Percentiles rank a stretch among this genome's conserved stretches.
Conservation (phyloP, 441 rosid species). For the Pelargonium myrrhifolium region DNA sequence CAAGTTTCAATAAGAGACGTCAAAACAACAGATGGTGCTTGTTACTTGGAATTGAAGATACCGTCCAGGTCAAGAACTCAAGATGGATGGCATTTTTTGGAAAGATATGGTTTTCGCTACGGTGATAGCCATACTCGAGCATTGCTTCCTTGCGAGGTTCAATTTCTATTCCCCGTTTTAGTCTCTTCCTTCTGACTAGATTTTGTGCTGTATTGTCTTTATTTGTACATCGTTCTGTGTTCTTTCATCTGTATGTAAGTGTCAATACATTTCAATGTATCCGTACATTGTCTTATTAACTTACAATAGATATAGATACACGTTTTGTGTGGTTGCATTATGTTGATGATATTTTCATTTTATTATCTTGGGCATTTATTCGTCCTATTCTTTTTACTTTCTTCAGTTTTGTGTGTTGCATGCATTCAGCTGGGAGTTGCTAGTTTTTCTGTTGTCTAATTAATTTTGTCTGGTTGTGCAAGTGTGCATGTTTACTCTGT, state of each 20-base stretch:
- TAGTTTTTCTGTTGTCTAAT: too few relatives aligned
- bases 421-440: too few relatives aligned
- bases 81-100: constrained; percentile 74
- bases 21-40: constrained; percentile 51
- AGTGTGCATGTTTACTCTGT: too few relatives aligned
- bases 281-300: neutral
- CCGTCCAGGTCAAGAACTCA: constrained; percentile 41
- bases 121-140: constrained; percentile 46
- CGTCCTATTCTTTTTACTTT: too few relatives aligned
- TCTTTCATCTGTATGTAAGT: neutral
- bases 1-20: constrained; percentile 52
- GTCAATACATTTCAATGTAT: neutral
- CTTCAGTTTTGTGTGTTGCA: too few relatives aligned
- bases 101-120: constrained; percentile 83
- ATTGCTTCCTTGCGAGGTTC: constrained; percentile 91
- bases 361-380: too few relatives aligned
- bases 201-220: neutral
- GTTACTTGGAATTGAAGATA: constrained; percentile 57
- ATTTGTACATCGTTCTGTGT: neutral
- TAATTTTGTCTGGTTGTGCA: too few relatives aligned
- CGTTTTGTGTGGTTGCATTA: too few relatives aligned
- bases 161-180: constrained; percentile 20
- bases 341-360: too few relatives aligned
- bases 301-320: neutral
- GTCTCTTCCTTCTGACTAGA: neutral